Base-by-base conservation (phyloP, 2,329 filamentous ascomycete species). In the Neofusicoccum parvum region DNA sequence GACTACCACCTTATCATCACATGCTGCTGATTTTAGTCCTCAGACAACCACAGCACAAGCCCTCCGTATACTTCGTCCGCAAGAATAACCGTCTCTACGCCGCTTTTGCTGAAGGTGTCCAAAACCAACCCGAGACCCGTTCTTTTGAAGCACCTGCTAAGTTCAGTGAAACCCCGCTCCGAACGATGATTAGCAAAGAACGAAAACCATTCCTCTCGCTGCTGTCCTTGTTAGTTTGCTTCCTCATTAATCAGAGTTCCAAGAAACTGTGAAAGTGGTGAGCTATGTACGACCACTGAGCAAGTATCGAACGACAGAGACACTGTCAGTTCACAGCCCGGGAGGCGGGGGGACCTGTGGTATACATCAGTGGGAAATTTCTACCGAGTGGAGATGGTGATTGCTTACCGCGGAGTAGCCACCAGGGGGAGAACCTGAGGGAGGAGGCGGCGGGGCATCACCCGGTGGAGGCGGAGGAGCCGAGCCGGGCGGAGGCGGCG, bases 381-480 rank as follows among this genome's bases (percentile, higher is more conserved):
- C 32, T 39, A 5, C 10, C 20, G 43, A 48, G 39, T n/a, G 6
- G n/a, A 17, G 2, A 3, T 37, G 4, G 9, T 36, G 12, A 4
- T 39, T 17, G 51, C 73, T 45, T 71, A 78, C 76, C 53, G 76
- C 72, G 48, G 72, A 73, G 68, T 78, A 78, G 50, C 70, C 67
- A 50, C 67, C 65, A 15, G 65, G 65, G 15, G 67, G 67, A 5
- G 67, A 58, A 5, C 64, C 65, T 11, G 48, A 59, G 12, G 59
- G 66, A 15, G 66, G 65, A 32, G 75, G 74, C 39, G 76, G 75
- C 11, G 76, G 75, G 23, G 75, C 76, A 7, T 69, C 74, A 67
- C 72, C 72, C 56, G 75, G 75, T 17, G 69, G 68, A 12, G 69
- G 68, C 15, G 70, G 68, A 53, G 68, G 65, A 23, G 64, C 51